Percentiles rank a stretch among this genome's conserved stretches.
Conservation (phyloP, 495 filamentous ascomycete genomes). For the Astrothelium macrocarpum region DNA sequence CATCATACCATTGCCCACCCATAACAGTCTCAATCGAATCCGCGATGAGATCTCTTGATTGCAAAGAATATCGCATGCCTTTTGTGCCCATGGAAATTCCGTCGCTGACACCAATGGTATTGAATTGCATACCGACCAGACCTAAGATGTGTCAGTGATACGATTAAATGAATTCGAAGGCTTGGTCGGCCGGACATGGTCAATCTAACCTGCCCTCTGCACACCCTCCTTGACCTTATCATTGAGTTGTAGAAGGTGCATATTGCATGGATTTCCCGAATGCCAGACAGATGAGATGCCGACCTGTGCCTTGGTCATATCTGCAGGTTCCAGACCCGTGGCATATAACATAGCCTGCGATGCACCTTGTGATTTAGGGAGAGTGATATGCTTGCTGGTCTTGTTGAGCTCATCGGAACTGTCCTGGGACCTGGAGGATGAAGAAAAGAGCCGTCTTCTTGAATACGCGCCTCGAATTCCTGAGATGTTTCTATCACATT, state of each 20-base stretch:
- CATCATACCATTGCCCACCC: conserved; percentile 98
- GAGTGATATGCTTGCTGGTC: conserved; percentile 73
- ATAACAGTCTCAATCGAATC: conserved; percentile 98
- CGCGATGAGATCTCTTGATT: conserved; percentile 91
- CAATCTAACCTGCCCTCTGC: conserved; percentile 64
- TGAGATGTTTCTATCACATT: neutral
- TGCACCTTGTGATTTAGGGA: conserved; percentile 93
- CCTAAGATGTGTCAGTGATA: conserved; percentile 3
- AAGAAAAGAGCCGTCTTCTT: neutral
- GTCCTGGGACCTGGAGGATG: neutral
- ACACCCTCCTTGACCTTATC: conserved; percentile 76
- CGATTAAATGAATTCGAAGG: conserved; percentile 1
- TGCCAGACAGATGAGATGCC: conserved; percentile 92
- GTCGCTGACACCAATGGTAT: conserved; percentile 91
- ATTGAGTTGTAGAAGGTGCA: conserved; percentile 89
- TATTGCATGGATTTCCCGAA: conserved; percentile 96
- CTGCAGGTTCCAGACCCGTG: conserved; percentile 70
- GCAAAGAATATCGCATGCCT: conserved; percentile 90
- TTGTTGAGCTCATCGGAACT: conserved; percentile 54
- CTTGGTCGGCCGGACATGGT: conserved; percentile 33
- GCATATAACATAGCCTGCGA: conserved; percentile 99
- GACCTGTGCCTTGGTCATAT: conserved; percentile 91
- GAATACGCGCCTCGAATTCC: neutral
- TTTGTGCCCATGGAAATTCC: conserved; percentile 71
- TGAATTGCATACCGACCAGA: conserved; percentile 63